phyloP scores from a whole-genome alignment of 1,284 basidiomycete genomes.

The Naganishia sp. region DNA sequence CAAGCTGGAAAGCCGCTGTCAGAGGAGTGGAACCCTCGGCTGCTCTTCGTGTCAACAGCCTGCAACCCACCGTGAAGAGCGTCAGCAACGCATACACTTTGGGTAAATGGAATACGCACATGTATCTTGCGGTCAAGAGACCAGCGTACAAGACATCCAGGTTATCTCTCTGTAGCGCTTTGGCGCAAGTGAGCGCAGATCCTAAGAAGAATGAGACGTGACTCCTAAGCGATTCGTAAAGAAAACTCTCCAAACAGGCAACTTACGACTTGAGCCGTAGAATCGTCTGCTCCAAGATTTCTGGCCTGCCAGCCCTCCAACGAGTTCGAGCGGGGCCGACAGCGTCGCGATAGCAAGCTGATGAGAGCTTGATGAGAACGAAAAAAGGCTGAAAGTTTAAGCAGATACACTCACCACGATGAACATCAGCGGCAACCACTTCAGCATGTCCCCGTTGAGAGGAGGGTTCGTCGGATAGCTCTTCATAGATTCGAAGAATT shows the following conservation, averaged over 20 bases:
- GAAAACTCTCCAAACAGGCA: background rate
- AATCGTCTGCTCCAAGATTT: conserved; percentile 52
- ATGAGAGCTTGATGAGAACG: conserved; percentile 15
- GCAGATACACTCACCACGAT: conserved; percentile 48
- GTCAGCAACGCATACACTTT: too few species aligned
- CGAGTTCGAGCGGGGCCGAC: conserved; percentile 51
- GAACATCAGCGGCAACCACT: conserved; percentile 55
- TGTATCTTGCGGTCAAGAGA: conserved; percentile 54
- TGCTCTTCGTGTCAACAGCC: conserved; percentile 54
- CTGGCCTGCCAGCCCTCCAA: conserved; percentile 49
- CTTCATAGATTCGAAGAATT: conserved; percentile 53
- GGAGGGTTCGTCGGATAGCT: conserved; percentile 50
- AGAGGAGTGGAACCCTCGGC: conserved; percentile 55
- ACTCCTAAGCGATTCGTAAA: background rate
- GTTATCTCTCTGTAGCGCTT: conserved; percentile 55
- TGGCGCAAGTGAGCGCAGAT: conserved; percentile 53
- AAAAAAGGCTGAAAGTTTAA: background rate
- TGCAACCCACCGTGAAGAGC: conserved; percentile 25
- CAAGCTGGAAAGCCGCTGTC: conserved; percentile 55
- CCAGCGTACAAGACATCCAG: conserved; percentile 55
- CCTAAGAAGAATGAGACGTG: conserved; percentile 38
- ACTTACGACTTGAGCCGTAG: conserved; percentile 46
- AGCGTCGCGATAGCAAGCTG: conserved; percentile 55
- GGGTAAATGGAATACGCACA: conserved; percentile 40
- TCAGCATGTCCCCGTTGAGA: conserved; percentile 52